Conservation (phyloP, 768 basidiomycete genomes). For the Pleurotus ostreatus region DNA sequence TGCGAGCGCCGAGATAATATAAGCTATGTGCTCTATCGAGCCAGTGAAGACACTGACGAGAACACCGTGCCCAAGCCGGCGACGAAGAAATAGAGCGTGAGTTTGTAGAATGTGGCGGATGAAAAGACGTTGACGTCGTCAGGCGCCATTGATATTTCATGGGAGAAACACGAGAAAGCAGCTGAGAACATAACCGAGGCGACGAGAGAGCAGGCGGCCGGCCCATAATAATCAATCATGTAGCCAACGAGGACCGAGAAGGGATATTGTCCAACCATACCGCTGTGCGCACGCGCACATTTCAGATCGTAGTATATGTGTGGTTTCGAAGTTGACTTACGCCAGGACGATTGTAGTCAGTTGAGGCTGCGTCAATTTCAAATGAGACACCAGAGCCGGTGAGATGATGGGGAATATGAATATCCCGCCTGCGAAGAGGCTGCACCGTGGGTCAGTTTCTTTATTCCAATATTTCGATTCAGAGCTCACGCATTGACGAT, state of each 20-base stretch:
- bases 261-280: constrained; percentile 80
- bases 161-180: constrained; percentile 63
- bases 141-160: constrained; percentile 46
- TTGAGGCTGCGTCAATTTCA: constrained; percentile 71
- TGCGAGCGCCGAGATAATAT: constrained; percentile 9
- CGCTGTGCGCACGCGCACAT: constrained; percentile 36
- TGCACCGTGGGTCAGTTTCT: constrained; percentile 19
- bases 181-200: constrained; percentile 53
- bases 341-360: constrained; percentile 74
- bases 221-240: constrained; percentile 62
- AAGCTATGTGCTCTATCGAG: neutral
- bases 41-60: constrained; percentile 46
- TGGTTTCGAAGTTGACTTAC: constrained; percentile 35
- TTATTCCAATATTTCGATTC: neutral
- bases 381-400: constrained; percentile 51
- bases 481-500: constrained; percentile 15
- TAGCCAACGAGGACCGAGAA: constrained; percentile 68
- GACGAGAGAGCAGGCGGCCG: constrained; percentile 61
- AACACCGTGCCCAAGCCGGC: constrained; percentile 67
- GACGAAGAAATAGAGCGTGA: constrained; percentile 57
- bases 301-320: constrained; percentile 5
- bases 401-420: constrained; percentile 78
- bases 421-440: constrained; percentile 75
- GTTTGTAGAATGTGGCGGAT: constrained; percentile 41
- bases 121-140: constrained; percentile 33